These are phyloP conservation scores for Raffaelea arxii DNA, from an alignment of 2,329 filamentous ascomycete genomes.

Conservation along the genomic window DNA sequence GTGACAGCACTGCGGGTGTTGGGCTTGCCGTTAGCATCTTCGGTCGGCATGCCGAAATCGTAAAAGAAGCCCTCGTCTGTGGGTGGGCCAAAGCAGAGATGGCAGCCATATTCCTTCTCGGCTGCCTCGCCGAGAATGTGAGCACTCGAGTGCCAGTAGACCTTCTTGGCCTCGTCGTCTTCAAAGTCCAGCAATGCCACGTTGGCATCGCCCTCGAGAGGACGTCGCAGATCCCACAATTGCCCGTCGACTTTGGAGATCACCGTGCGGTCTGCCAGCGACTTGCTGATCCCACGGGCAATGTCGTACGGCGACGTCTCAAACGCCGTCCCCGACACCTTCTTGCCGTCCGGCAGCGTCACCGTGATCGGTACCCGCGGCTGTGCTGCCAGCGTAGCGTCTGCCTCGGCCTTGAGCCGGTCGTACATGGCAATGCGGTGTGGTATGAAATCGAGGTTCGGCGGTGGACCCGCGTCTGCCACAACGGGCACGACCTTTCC, in stretches of 20 bases:
- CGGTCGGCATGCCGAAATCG: slow-evolving; percentile 78
- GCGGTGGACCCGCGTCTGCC: slow-evolving; percentile 26
- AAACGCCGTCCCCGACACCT: slow-evolving; percentile 71
- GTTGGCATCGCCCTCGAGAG: slow-evolving; percentile 77
- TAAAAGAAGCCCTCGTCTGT: slow-evolving; percentile 94
- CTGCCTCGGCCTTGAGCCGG: slow-evolving; percentile 72
- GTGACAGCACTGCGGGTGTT: slow-evolving; percentile 45
- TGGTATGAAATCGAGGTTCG: slow-evolving; percentile 62
- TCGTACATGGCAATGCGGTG: slow-evolving; percentile 83
- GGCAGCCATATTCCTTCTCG: slow-evolving; percentile 83
- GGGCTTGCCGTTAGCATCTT: slow-evolving; percentile 24
- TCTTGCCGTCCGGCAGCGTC: slow-evolving; percentile 62
- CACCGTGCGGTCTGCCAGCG: slow-evolving; percentile 74
- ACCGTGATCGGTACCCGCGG: slow-evolving; percentile 66
- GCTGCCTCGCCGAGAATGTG: slow-evolving; percentile 94
- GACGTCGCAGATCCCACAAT: slow-evolving; percentile 88
- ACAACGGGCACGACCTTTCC: slow-evolving; percentile 12
- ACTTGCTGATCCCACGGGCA: slow-evolving; percentile 72
- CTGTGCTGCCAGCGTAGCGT: slow-evolving; percentile 63
- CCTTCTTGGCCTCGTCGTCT: slow-evolving; percentile 67
- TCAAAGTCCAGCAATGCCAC: slow-evolving; percentile 79
- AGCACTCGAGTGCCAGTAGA: slow-evolving; percentile 96
- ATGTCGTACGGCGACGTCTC: slow-evolving; percentile 81
- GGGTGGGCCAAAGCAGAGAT: slow-evolving; percentile 87
- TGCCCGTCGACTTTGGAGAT: slow-evolving; percentile 75